These are phyloP conservation scores for Beauveria sp. DNA, from an alignment of 2,329 filamentous ascomycete genomes.

Conservation along the genomic window DNA sequence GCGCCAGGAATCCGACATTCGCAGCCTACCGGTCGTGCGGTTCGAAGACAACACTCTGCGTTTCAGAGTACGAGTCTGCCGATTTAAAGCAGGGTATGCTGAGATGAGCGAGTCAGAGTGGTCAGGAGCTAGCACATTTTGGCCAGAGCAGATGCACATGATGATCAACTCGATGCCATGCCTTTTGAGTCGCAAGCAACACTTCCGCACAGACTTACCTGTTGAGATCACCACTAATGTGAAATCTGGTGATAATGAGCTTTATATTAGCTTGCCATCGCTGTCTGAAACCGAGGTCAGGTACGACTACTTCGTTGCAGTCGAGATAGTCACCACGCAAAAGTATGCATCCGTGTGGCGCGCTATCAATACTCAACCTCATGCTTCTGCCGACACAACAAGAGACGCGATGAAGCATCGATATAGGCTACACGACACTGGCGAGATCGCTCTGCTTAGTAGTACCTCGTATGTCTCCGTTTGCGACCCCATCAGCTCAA, in stretches of 20 bases:
- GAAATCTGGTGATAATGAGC: not conserved
- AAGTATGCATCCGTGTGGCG: not conserved
- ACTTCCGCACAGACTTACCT: conserved; percentile 7
- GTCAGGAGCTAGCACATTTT: not conserved
- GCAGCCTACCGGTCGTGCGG: not conserved
- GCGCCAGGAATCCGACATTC: not conserved
- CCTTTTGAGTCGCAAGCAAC: conserved; percentile 4
- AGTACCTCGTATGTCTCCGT: conserved; percentile 3
- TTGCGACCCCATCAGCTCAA: conserved; percentile 3
- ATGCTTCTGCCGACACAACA: not conserved
- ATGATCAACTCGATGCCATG: not conserved
- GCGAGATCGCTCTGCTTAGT: conserved; percentile 1
- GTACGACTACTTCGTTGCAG: not conserved
- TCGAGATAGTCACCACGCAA: conserved; percentile 1
- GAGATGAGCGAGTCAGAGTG: not conserved
- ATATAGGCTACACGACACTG: not conserved
- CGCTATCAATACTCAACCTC: not conserved
- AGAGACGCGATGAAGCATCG: not conserved
- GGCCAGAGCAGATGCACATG: not conserved
- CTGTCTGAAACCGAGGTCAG: not conserved
- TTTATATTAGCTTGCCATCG: conserved; percentile 2
- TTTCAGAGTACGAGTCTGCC: conserved; percentile 6
- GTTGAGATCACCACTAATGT: not conserved
- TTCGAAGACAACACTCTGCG: not conserved
- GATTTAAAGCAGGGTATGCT: not conserved